These are phyloP conservation scores for Xylaria digitata DNA, from an alignment of 2,329 filamentous ascomycete species.

Conservation along the genomic window DNA sequence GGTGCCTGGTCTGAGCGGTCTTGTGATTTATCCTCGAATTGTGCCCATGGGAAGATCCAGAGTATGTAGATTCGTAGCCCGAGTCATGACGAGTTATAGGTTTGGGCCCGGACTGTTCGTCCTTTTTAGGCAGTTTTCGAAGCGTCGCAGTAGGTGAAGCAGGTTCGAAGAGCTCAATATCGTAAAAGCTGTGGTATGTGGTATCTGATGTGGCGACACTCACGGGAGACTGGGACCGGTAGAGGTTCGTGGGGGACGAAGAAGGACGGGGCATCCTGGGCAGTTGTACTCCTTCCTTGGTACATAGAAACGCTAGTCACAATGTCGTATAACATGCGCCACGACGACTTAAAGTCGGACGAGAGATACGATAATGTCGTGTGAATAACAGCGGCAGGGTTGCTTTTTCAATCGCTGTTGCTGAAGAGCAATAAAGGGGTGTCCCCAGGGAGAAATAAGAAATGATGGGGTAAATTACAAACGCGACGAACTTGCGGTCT, in stretches of 20 bases:
- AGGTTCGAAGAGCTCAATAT: constrained; percentile 61
- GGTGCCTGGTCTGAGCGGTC: constrained; percentile 50
- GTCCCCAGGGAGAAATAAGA: constrained; percentile 15
- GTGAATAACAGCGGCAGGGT: neutral
- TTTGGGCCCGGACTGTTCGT: constrained; percentile 50
- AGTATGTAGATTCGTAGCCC: constrained; percentile 65
- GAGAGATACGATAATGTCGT: neutral
- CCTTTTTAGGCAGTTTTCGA: constrained; percentile 31
- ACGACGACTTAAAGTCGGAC: neutral
- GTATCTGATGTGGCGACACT: constrained; percentile 61
- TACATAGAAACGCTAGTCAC: constrained; percentile 13
- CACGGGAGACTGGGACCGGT: constrained; percentile 52
- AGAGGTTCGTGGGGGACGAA: constrained; percentile 39
- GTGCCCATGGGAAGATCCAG: constrained; percentile 49
- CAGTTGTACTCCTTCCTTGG: constrained; percentile 27
- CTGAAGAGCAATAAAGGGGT: constrained; percentile 4
- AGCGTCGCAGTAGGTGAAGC: constrained; percentile 41
- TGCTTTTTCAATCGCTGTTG: constrained; percentile 24
- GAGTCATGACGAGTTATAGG: constrained; percentile 68
- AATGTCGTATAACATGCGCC: neutral
- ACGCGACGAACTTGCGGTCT: constrained; percentile 35
- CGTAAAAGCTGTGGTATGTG: constrained; percentile 67
- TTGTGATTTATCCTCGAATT: constrained; percentile 45
- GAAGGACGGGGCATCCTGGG: constrained; percentile 45
- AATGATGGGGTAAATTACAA: constrained; percentile 30